Evolutionary conservation across 768 basidiomycete species (phyloP).

Genomic region (Clitopilus passeckerianus): DNA sequence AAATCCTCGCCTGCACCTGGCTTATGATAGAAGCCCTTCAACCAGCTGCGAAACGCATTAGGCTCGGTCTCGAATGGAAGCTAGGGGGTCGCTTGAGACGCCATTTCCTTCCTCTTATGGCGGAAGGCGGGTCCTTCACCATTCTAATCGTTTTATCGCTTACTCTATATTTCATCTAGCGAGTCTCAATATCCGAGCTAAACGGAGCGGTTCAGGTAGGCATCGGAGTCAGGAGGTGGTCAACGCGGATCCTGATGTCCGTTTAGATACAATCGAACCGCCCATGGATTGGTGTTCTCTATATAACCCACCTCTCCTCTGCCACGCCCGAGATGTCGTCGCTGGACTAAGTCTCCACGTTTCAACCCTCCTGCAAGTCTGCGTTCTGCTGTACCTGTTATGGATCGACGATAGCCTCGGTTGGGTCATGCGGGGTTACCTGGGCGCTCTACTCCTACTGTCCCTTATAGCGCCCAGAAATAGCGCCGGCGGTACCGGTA

Average conservation of each 20-base stretch:
- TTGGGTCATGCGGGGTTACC: slow-evolving; percentile 16
- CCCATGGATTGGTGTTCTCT: slow-evolving; percentile 2
- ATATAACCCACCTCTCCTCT: slow-evolving; percentile 2
- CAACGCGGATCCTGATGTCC: neutral
- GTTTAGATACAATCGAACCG: neutral
- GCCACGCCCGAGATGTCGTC: slow-evolving; percentile 19
- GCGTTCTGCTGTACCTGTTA: slow-evolving; percentile 12
- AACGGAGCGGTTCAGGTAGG: neutral
- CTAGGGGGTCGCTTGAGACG: neutral
- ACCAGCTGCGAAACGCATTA: neutral
- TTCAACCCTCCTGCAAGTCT: slow-evolving; percentile 20
- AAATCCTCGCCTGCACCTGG: neutral
- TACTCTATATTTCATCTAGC: neutral
- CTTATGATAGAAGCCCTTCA: neutral
- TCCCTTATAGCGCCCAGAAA: slow-evolving; percentile 27
- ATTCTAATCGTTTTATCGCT: neutral
- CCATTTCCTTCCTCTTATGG: neutral
- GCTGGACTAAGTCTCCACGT: slow-evolving; percentile 15
- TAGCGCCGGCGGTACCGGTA: slow-evolving; percentile 30
- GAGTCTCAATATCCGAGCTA: neutral
- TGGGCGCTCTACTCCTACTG: slow-evolving; percentile 23
- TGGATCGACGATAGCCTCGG: slow-evolving; percentile 11
- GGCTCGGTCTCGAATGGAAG: neutral
- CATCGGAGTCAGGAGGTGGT: no score
- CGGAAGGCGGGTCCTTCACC: neutral